Base-by-base conservation (phyloP, 2,329 filamentous ascomycete species). In the Phyllosticta citriasiana region DNA sequence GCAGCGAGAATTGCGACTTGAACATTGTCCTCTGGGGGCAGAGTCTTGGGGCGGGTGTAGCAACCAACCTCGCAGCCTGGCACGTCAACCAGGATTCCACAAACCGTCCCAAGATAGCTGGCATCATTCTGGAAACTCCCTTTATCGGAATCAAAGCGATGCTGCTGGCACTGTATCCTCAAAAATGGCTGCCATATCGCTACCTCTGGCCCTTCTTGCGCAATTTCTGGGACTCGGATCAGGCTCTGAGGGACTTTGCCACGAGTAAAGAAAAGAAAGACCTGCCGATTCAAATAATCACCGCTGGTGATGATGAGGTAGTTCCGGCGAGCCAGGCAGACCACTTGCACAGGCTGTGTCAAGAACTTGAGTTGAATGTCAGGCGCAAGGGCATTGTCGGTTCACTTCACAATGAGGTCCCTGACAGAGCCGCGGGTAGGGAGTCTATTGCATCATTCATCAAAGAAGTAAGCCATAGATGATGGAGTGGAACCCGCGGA, bases 151-250 rank as follows among this genome's bases (percentile, higher is more conserved):
- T 89, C 60, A 79, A 82, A 62, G 82, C 81, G 19, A 91, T 93
- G 87, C 77, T 93, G 5, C 75, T 82, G 52, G 84, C 83, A 1
- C 72, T 93, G 2, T 93, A 92, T 68, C 88, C 88, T 1, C 87
- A 91, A 66, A 88, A 83, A 66, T 92, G 88, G 88, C 76, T 92
- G 6, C 89, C 89, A 0, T 93, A 93, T 70, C 82, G 82, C 55
- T 85, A 92, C 69, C 78, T 93, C 0, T 84, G 84, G 78, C 87
- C 86, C 0, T 91, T 92, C 68, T 77, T 92, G 10, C 80, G 87
- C 65, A 91, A 78, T 61, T 74, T 74, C 53, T 83, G 81, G 80
- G 78, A 82, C 64, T 79, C 73, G 55, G 70, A 73, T 25, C 65
- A 61, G 0, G 75, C 78, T 2, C 63, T 82, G 61, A 69, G 69